phyloP scores from a whole-genome alignment of 148 eudicot species.

The Chenopodium berlandieri region DNA sequence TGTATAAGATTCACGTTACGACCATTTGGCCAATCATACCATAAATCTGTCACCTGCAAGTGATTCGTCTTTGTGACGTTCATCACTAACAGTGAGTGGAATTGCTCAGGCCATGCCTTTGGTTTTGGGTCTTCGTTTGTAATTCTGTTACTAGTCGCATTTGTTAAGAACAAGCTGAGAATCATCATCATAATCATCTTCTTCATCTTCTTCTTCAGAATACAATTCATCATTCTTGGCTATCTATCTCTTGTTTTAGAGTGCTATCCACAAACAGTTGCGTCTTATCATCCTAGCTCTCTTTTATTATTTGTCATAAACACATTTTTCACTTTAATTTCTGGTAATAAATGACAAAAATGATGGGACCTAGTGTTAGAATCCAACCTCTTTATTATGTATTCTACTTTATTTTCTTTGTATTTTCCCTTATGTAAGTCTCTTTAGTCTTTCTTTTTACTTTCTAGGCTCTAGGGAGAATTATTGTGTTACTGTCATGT shows the following conservation, averaged over 20 bases:
- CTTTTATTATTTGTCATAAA: too few species aligned
- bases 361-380: too few species aligned
- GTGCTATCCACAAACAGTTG: too few species aligned
- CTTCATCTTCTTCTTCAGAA: not conserved
- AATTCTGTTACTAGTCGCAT: not conserved
- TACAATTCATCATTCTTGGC: not conserved
- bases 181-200: not conserved
- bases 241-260: not conserved
- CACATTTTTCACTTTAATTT: too few species aligned
- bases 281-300: too few species aligned
- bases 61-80: constrained; percentile 36
- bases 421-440: too few species aligned
- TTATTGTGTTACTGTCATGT: too few species aligned
- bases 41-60: constrained; percentile 48
- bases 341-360: too few species aligned
- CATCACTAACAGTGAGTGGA: constrained; percentile 54
- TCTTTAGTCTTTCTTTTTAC: too few species aligned
- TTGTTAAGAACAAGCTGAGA: not conserved
- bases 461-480: too few species aligned
- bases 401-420: too few species aligned
- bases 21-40: constrained; percentile 76
- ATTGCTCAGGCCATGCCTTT: constrained; percentile 64
- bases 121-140: constrained; percentile 39
- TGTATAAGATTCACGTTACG: constrained; percentile 70
- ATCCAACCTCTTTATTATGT: too few species aligned